Percentiles rank a stretch among this genome's conserved stretches.
Conservation (phyloP, 176 grass and related monocot genomes). For the Guadua angustifolia region DNA sequence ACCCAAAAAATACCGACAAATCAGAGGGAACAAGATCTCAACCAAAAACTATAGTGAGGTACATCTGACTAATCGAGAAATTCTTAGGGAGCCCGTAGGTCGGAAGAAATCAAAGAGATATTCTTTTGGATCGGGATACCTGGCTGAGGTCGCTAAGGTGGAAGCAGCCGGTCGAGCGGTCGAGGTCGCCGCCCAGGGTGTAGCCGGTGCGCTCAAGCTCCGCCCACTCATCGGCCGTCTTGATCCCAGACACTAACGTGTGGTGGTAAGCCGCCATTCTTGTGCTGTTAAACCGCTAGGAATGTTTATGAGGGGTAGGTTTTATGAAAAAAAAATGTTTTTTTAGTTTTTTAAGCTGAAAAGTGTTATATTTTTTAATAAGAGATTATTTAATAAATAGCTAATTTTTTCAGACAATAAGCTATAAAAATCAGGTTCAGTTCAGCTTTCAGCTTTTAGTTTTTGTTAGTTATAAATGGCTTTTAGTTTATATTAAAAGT, state of each 20-base stretch:
- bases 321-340: too few species aligned
- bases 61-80: not conserved
- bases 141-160: slow-evolving; percentile 76
- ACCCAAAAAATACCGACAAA: not conserved
- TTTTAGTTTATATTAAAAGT: too few species aligned
- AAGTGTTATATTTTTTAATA: too few species aligned
- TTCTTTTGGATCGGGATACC: slow-evolving; percentile 18
- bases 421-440: too few species aligned
- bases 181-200: slow-evolving; percentile 62
- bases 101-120: slow-evolving; percentile 3
- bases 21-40: not conserved
- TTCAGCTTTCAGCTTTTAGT: too few species aligned
- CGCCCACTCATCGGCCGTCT: slow-evolving; percentile 59
- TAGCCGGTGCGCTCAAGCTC: slow-evolving; percentile 53
- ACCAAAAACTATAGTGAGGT: not conserved
- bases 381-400: too few species aligned
- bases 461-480: too few species aligned
- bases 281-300: not conserved
- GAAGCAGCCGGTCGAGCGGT: slow-evolving; percentile 66
- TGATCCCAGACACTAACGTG: slow-evolving; percentile 71
- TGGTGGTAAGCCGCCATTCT: not conserved
- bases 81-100: not conserved
- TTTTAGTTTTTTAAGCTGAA: too few species aligned
- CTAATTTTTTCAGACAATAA: too few species aligned
- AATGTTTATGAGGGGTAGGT: too few species aligned